Percentiles rank a stretch among this genome's conserved stretches.
These are phyloP conservation scores for Cladorrhinum sp. DNA, from an alignment of 2,329 filamentous ascomycete species.

Conservation along the genomic window DNA sequence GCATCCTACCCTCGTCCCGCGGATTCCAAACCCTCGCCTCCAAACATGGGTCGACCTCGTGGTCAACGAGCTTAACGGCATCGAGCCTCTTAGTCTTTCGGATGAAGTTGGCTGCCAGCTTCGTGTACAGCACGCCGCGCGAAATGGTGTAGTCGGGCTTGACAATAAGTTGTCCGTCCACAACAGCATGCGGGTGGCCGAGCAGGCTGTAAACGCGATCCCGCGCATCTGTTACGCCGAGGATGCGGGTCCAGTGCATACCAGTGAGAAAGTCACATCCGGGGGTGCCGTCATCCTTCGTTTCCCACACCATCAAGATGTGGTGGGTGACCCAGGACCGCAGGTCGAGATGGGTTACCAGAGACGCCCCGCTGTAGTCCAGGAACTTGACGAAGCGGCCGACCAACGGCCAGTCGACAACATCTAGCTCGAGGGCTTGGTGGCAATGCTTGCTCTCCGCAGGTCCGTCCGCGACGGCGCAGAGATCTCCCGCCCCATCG, in stretches of 20 bases:
- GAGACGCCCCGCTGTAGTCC: constrained; percentile 16
- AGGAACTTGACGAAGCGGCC: constrained; percentile 16
- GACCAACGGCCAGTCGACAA: constrained; percentile 16
- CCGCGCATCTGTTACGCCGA: constrained; percentile 18
- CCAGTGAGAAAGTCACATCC: constrained; percentile 18
- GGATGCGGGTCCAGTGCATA: constrained; percentile 21
- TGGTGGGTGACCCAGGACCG: constrained; percentile 18
- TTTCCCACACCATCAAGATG: constrained; percentile 20
- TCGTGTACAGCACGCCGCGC: constrained; percentile 18
- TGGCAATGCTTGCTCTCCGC: neutral
- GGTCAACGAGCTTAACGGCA: constrained; percentile 18
- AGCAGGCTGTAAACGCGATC: constrained; percentile 19
- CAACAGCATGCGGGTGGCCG: constrained; percentile 12
- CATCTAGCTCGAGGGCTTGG: constrained; percentile 11
- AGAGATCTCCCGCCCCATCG: neutral
- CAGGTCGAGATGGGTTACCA: constrained; percentile 15
- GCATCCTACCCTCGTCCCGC: constrained; percentile 13
- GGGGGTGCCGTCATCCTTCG: constrained; percentile 15
- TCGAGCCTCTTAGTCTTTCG: constrained; percentile 13
- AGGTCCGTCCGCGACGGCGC: neutral
- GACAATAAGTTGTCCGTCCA: constrained; percentile 13
- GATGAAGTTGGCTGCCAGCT: constrained; percentile 16
- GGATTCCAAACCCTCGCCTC: constrained; percentile 14
- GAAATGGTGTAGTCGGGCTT: constrained; percentile 20
- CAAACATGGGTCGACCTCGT: constrained; percentile 13